These are phyloP conservation scores for Ascodesmis nigricans DNA, from an alignment of 495 filamentous ascomycete species.

Conservation along the genomic window DNA sequence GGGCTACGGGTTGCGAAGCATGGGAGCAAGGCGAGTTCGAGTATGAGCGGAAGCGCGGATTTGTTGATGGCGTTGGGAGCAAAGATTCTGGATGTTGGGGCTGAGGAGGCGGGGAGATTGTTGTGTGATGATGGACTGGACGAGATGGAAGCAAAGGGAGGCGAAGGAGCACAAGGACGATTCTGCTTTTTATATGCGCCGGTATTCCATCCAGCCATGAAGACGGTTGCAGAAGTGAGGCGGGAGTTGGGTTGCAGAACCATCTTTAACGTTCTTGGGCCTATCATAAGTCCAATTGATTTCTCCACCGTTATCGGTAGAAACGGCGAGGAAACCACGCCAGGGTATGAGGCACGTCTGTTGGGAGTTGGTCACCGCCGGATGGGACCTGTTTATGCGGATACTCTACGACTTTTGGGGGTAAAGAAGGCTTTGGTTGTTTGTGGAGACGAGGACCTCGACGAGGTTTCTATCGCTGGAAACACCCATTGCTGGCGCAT, in stretches of 20 bases:
- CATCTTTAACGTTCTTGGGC: constrained; percentile 90
- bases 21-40: constrained; percentile 88
- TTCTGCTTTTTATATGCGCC: constrained; percentile 95
- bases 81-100: no score
- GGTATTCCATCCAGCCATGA: constrained; percentile 88
- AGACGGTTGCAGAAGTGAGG: constrained; percentile 59
- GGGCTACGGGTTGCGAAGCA: no score
- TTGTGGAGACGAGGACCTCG: constrained; percentile 82
- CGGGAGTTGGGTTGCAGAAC: constrained; percentile 72
- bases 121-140: no score
- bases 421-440: constrained; percentile 70
- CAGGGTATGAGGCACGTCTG: constrained; percentile 78
- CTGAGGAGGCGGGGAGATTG: background rate
- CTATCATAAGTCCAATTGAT: constrained; percentile 72
- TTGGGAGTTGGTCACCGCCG: constrained; percentile 74
- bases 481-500: constrained; percentile 72
- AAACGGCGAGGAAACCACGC: no score
- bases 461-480: constrained; percentile 83
- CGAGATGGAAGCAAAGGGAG: no score
- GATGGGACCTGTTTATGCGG: constrained; percentile 68
- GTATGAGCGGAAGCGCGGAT: constrained; percentile 80
- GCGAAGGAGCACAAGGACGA: constrained; percentile 48
- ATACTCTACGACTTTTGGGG: constrained; percentile 57
- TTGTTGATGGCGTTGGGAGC: constrained; percentile 53
- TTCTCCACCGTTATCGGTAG: constrained; percentile 27